These are phyloP conservation scores for Tolypocladium tropicale DNA, from an alignment of 2,329 filamentous ascomycete species.

Conservation along the genomic window DNA sequence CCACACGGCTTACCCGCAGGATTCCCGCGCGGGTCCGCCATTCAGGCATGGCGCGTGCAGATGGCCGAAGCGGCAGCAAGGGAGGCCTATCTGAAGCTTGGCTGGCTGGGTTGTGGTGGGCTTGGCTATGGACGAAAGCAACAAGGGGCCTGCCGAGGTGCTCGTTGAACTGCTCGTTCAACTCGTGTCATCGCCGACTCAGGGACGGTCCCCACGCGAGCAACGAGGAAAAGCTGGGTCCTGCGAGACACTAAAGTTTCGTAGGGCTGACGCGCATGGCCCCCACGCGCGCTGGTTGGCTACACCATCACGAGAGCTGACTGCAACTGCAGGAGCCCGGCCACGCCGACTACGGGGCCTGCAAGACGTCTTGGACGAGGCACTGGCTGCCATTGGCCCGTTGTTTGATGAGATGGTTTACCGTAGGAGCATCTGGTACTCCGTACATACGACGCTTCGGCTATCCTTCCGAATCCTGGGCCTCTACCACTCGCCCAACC, in stretches of 20 bases:
- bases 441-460: conserved; percentile 1
- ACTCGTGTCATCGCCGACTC: not conserved
- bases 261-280: conserved; percentile 12
- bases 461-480: not conserved
- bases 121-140: not conserved
- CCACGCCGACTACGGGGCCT: conserved; percentile 2
- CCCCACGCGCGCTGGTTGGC: conserved; percentile 8
- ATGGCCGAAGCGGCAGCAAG: not conserved
- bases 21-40: not conserved
- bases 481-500: too few species aligned
- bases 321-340: not conserved
- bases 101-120: too few species aligned
- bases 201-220: not conserved
- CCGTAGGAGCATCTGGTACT: not conserved
- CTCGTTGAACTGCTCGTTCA: not conserved
- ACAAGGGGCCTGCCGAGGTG: not conserved
- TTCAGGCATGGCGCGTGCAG: not conserved
- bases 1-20: conserved; percentile 1
- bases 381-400: not conserved
- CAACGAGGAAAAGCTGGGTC: not conserved
- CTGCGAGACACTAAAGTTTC: conserved; percentile 7
- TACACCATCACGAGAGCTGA: conserved; percentile 6
- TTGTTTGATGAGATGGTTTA: not conserved
- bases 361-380: conserved; percentile 3
- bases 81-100: not conserved